Base-by-base conservation (phyloP, 2,329 filamentous ascomycete species). In the Ceratocystis albifundus region DNA sequence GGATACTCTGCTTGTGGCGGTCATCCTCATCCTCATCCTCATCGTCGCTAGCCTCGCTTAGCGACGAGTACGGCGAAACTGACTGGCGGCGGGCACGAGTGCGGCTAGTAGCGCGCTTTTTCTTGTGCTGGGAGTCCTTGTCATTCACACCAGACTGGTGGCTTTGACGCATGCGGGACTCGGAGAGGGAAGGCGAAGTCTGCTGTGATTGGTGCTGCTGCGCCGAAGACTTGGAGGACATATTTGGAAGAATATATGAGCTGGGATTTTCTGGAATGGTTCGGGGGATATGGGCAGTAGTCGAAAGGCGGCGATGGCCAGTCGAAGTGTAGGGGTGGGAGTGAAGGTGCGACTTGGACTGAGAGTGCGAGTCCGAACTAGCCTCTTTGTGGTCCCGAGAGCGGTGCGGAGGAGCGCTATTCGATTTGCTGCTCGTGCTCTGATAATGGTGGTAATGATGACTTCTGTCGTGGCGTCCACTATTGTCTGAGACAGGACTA, bases 1-100 rank as follows among this genome's bases (percentile, higher is more conserved):
- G 53, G 53, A 59, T 17, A 17, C 25, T 59, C 53, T 59, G 25
- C 53, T 32, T 59, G 53, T 59, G 10, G 25, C 28, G 28, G 25
- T 59, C 53, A 59, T 59, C 25, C 32, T 59, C 53, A 30, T 59
- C 28, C 12, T 59, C 53, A 59, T 59, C 25, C 32, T 59, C 53
- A 30, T 59, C 28, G 4, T 59, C 28, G 17, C 53, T 59, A 17
- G 17, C 12, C 32, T 59, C 53, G n/a, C 53, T 59, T 3, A 59
- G 28, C 1, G 53, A 59, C 6, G 53, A 59, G 28, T 59, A 59
- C 2, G 53, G n/a, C 17, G 53, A 59, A 32, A 32, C n/a, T 6
- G 53, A 59, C 12, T 8, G 15, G 15, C 53, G 53, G 28, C 53
- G 53, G 28, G 3, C 17, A 59, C 53, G 53, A 6, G 8, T 30